A percentile compares a stretch with the other conserved stretches of the same genome.
Conservation (phyloP, 352 stramenopile species). For the Globisporangium camurandrum region DNA sequence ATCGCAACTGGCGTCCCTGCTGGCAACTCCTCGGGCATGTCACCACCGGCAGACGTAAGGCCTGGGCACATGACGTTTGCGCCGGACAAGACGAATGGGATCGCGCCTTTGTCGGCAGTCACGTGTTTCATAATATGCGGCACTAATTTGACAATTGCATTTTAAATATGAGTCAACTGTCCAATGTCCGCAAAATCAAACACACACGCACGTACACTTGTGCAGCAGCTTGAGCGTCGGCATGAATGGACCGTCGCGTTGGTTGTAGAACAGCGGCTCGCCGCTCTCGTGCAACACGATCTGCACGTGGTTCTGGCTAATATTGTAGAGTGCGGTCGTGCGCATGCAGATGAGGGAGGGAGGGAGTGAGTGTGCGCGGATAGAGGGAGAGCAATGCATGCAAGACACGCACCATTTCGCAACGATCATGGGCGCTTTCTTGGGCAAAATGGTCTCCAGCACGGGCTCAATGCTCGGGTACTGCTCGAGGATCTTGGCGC, state of each 20-base stretch:
- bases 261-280: conserved; percentile 94
- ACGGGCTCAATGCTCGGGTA: conserved; percentile 88
- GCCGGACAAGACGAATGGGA: conserved; percentile 96
- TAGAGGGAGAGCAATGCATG: background rate
- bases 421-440: conserved; percentile 92
- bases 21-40: conserved; percentile 87
- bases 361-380: background rate
- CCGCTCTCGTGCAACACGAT: conserved; percentile 78
- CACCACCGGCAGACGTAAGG: conserved; percentile 92
- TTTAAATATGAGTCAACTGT: background rate
- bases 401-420: conserved; percentile 74
- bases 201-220: conserved; percentile 50
- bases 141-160: conserved; percentile 22
- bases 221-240: conserved; percentile 94
- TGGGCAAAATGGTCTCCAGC: conserved; percentile 87
- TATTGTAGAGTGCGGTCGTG: background rate
- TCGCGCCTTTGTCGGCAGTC: conserved; percentile 95
- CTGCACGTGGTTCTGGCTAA: conserved; percentile 89
- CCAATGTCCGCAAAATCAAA: background rate
- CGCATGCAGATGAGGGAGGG: background rate
- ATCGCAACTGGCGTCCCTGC: conserved; percentile 89
- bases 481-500: conserved; percentile 91
- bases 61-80: conserved; percentile 99
- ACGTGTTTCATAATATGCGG: conserved; percentile 91
- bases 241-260: conserved; percentile 95